Evolutionary conservation across 805 yeast species (phyloP).

Genomic region (Saturnispora diversa): DNA sequence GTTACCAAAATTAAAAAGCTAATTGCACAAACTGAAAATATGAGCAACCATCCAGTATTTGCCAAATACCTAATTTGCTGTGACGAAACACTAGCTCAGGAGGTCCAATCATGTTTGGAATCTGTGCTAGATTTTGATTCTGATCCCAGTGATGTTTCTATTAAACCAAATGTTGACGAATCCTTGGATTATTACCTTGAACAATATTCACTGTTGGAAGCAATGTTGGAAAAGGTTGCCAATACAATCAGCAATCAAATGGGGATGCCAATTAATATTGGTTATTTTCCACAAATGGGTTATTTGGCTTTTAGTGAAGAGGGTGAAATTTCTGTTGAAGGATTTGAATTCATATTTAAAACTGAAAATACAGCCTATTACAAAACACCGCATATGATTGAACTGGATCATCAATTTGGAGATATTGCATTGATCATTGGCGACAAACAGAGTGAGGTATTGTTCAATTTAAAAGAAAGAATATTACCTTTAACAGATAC

Average conservation of each 20-base stretch:
- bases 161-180: conserved; percentile 27
- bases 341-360: conserved; percentile 32
- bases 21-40: conserved; percentile 6
- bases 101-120: conserved; percentile 19
- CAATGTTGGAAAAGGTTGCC: conserved; percentile 23
- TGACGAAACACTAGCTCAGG: conserved; percentile 11
- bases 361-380: conserved; percentile 32
- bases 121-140: conserved; percentile 31
- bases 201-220: conserved; percentile 29
- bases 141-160: conserved; percentile 22
- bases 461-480: conserved; percentile 26
- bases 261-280: conserved; percentile 18
- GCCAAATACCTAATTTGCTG: conserved; percentile 14
- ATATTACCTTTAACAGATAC: conserved; percentile 14
- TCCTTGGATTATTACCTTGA: conserved; percentile 24
- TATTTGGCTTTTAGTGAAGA: conserved; percentile 29
- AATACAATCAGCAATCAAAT: conserved; percentile 9
- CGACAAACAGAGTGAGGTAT: conserved; percentile 36
- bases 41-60: conserved; percentile 13
- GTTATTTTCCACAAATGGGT: conserved; percentile 41
- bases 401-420: conserved; percentile 34
- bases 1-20: conserved; percentile 16
- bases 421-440: conserved; percentile 35
- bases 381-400: conserved; percentile 27
- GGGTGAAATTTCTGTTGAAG: conserved; percentile 8